Evolutionary conservation across 1,284 basidiomycete genomes (phyloP).

Genomic region (Ceratobasidium sp.): DNA sequence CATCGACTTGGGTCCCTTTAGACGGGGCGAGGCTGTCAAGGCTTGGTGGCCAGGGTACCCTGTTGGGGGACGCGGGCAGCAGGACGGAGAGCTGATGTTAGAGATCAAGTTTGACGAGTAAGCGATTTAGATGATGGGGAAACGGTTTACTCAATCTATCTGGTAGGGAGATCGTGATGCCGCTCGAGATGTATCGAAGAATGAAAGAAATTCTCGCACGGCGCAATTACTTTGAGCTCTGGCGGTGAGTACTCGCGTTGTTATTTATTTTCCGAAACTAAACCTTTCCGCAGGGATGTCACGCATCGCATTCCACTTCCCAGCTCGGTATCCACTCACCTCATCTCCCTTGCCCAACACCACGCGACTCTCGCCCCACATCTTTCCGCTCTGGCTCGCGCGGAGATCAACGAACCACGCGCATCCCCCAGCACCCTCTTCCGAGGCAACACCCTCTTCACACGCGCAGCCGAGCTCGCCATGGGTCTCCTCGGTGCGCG

Average conservation of each 20-base stretch:
- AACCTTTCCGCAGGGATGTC: conserved; percentile 7
- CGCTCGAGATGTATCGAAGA: conserved; percentile 27
- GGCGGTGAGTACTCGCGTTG: conserved; percentile 21
- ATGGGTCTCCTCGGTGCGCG: conserved; percentile 77
- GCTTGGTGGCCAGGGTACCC: conserved; percentile 84
- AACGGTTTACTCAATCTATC: background rate
- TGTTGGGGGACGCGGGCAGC: conserved; percentile 52
- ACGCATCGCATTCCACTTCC: conserved; percentile 26
- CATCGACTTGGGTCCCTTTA: conserved; percentile 74
- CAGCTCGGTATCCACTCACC: conserved; percentile 7
- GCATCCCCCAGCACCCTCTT: conserved; percentile 74
- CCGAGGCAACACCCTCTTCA: conserved; percentile 82
- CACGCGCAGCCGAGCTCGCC: conserved; percentile 80
- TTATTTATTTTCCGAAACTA: background rate
- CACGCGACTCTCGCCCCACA: conserved; percentile 24
- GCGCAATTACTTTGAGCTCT: conserved; percentile 38
- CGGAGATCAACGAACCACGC: conserved; percentile 15
- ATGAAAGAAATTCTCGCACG: conserved; percentile 42
- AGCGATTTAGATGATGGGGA: conserved; percentile 53
- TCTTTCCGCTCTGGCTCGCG: conserved; percentile 26
- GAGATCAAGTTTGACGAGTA: conserved; percentile 80
- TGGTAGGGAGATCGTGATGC: conserved; percentile 39
- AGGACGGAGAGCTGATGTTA: conserved; percentile 75
- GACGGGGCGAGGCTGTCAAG: conserved; percentile 75
- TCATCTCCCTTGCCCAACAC: conserved; percentile 31